Base-by-base conservation (phyloP, 140 eudicot species). In the Anethum foeniculum region DNA sequence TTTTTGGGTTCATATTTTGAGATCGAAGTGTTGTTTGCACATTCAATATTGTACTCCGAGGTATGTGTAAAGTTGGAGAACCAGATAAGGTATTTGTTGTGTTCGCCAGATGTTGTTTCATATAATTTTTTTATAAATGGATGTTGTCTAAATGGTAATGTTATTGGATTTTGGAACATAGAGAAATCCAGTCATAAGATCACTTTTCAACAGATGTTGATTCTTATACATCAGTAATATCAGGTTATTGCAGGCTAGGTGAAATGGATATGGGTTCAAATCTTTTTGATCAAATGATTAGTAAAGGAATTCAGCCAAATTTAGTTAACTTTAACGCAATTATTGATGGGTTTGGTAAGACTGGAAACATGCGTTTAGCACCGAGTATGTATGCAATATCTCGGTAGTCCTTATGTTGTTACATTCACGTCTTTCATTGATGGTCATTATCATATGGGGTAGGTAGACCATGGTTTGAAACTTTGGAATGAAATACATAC, bases 301-400 rank as follows among this genome's bases (percentile, higher is more conserved):
- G 11, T 81, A 46, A 25, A 79, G 95, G 91, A 62, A 85, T 94
- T 34, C 88, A 79, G 86, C 97, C 97, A 16, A 92, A 81, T 39
- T 77, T 86, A 34, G 23, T 90, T 46, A 92, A 95, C 1, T 90
- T n/a, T n/a, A n/a, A n/a, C n/a, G n/a, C n/a, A 48, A 80, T 94
- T 18, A 92, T 94, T 79, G 90, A 89, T 82, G 97, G 96, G 10
- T 94, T 85, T 86, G 96, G 97, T 25, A 92, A 94, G 86, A 79
- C 48, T 23, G 88, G 97, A 7, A 85, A 90, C 58, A 86, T 90
- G 87, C 88, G 56, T 76, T 86, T 88, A 12, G 90, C 90, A 18
- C 36, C 54, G 67, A 81, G 62, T 49, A 84, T 89, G 72, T 85
- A 83, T 62, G 88, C 85, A 34, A n/a, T n/a, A n/a, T 34, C 27